Evolutionary conservation across 1,284 basidiomycete genomes (phyloP), one percentile per base, ranked within the genome.

Genomic region (Moesziomyces globuligerus): DNA sequence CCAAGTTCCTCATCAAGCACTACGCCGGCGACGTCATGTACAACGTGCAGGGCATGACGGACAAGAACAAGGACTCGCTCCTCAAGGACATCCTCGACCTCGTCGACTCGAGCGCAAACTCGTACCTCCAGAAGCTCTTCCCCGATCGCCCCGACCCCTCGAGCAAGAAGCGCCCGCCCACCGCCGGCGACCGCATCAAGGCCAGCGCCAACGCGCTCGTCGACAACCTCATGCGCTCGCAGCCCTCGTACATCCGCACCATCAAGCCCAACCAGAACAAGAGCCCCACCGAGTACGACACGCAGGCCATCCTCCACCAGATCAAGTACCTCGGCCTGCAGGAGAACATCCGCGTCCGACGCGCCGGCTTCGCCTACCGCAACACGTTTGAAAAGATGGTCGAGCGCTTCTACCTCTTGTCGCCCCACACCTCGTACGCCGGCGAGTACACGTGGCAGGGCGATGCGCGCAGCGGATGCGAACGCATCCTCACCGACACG

Each of bases 251-350:
- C 84, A 99, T 99, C 74, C 92, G 96, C 67, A 98, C 96, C 5
- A 98, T 99, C 86, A 99, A 99, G 84, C 93, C 96, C 11, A 99
- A 99, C 83, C 92, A 97, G 86, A 96, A 98, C 83, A 90, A 95
- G 57, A 95, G 92, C 72, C 84, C 90, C 3, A 88, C 88, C 7
- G 96, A 99, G 85, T 98, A 96, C 83, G 94, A 98, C 80, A 87
- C 87, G 44, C 95, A 95, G 82, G 93, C 93, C 8, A 92, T 98
- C 68, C 86, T 98, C 40, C 95, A 98, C 85, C 96, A 99, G 85
- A 92, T 98, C 86, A 98, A 98, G 84, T 99, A 99, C 82, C 90
- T 99, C 43, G 96, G 95, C 83, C 85, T 99, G 50, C 94, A 98
- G 83, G 96, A 99, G 85, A 99, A 99, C 82, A 97, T 99, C 58